Base-by-base conservation (phyloP, 176 grass and related monocot genomes). In the Carex myosuroides region DNA sequence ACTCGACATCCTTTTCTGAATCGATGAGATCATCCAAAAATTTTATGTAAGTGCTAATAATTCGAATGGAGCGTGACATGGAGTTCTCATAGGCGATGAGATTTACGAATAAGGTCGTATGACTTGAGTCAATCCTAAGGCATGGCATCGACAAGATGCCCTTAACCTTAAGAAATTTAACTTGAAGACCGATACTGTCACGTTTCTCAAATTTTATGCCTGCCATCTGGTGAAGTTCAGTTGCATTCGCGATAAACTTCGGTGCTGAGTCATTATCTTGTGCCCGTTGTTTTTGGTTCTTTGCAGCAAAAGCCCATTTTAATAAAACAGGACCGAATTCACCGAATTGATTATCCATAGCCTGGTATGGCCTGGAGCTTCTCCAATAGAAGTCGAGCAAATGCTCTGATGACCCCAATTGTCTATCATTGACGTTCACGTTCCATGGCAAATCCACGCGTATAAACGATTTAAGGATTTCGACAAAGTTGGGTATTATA, bases 11-110 rank as follows among this genome's bases (percentile, higher is more conserved):
- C 14, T 22, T 54, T 14, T 55, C 13, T 44, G 83, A 32, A 14
- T 60, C 14, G 37, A 85, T 58, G 64, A 85, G 83, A 20, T 32
- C 18, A 46, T 73, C 50, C 39, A 85, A 76, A 14, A 85, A 13
- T 13, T 13, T 1, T 2, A 85, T 44, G 65, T 77, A 85, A 54
- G 46, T 29, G 30, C 26, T 63, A 13, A 83, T 12, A 10, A 39
- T 14, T 21, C 2, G 11, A 7, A 17, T 13, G 29, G n/a, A 21
- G 13, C 14, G 37, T 5, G 0, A 1, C 0, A 14, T 42, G 32
- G 7, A 35, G n/a, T 81, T 61, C 48, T 79, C 73, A 79, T 26
- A 79, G 20, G 10, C 73, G 14, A 79, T n/a, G 16, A 79, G 73
- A 56, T 79, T 79, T 56, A 54, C 22, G 13, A 79, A 79, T 29